Evolutionary conservation across 163 green algal species (phyloP).

Genomic region (Chlamydomonas reinhardtii): DNA sequence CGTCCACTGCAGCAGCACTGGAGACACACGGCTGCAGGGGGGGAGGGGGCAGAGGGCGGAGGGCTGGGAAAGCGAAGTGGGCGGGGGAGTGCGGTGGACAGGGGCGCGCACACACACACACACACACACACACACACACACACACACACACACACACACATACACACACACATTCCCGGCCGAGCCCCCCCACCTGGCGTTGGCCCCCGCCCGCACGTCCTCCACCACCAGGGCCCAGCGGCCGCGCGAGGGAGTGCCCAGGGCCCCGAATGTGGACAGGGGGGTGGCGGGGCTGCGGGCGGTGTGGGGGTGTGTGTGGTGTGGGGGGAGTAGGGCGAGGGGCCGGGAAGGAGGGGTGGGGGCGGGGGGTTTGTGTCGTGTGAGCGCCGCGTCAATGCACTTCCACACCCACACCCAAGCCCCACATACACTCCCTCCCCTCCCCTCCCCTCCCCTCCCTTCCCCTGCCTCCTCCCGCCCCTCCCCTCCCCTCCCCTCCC

Average conservation of each 20-base stretch:
- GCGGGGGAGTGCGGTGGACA: background rate
- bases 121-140: no score
- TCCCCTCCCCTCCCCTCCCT: no score
- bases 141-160: no score
- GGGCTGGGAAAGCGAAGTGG: background rate
- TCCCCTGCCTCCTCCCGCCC: no score
- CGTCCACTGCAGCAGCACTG: background rate
- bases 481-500: background rate
- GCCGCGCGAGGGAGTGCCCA: background rate
- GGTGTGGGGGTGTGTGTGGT: background rate
- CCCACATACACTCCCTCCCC: no score
- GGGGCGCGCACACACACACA: no score
- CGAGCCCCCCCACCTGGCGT: background rate
- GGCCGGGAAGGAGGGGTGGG: background rate
- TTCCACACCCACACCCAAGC: no score
- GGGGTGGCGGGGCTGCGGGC: constrained; percentile 1
- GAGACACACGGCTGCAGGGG: background rate
- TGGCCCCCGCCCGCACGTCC: background rate
- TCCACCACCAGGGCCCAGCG: constrained; percentile 23
- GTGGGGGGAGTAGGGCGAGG: background rate
- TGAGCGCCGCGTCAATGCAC: no score
- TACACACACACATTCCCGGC: no score
- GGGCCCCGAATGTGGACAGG: background rate
- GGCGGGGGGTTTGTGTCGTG: no score
- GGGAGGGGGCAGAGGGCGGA: background rate